A percentile compares a stretch with the other conserved stretches of the same genome.
Conservation (phyloP, 805 yeast species). For the Saccharomycopsis sp. region DNA sequence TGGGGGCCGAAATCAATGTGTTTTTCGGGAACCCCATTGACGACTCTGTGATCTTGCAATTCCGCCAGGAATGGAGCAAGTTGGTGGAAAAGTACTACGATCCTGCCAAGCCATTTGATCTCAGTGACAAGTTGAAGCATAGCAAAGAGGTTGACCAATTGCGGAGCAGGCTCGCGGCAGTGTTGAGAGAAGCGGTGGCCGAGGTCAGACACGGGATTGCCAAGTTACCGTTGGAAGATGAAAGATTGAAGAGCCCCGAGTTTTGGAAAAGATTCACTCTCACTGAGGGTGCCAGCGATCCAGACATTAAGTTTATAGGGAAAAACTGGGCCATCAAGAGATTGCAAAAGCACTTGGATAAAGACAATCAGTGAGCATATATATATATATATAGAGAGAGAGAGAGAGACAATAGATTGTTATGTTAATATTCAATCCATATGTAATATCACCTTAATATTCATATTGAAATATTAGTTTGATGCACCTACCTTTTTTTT, state of each 20-base stretch:
- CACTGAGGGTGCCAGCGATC: slow-evolving; percentile 58
- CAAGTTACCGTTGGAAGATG: slow-evolving; percentile 46
- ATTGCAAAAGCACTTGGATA: slow-evolving; percentile 40
- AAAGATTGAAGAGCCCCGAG: slow-evolving; percentile 51
- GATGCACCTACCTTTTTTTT: too few relatives aligned
- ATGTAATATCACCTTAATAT: too few relatives aligned
- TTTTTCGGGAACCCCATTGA: slow-evolving; percentile 64
- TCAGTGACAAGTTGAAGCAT: slow-evolving; percentile 49
- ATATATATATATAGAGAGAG: too few relatives aligned
- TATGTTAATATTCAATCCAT: too few relatives aligned
- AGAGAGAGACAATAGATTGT: too few relatives aligned
- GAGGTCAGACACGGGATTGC: slow-evolving; percentile 35
- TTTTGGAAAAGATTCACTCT: slow-evolving; percentile 69
- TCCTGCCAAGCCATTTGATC: slow-evolving; percentile 42
- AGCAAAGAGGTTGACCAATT: slow-evolving; percentile 60
- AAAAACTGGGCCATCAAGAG: slow-evolving; percentile 76
- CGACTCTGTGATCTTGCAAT: slow-evolving; percentile 47
- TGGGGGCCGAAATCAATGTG: slow-evolving; percentile 60
- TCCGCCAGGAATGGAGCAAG: slow-evolving; percentile 61
- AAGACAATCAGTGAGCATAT: too few relatives aligned
- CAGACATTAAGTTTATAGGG: slow-evolving; percentile 64
- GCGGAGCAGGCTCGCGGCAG: slow-evolving; percentile 62
- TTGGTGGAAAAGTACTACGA: slow-evolving; percentile 49
- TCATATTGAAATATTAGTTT: too few relatives aligned
- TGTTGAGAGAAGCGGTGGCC: slow-evolving; percentile 54